Conservation (phyloP, 176 grass and related monocot genomes). For the Otatea glauca region DNA sequence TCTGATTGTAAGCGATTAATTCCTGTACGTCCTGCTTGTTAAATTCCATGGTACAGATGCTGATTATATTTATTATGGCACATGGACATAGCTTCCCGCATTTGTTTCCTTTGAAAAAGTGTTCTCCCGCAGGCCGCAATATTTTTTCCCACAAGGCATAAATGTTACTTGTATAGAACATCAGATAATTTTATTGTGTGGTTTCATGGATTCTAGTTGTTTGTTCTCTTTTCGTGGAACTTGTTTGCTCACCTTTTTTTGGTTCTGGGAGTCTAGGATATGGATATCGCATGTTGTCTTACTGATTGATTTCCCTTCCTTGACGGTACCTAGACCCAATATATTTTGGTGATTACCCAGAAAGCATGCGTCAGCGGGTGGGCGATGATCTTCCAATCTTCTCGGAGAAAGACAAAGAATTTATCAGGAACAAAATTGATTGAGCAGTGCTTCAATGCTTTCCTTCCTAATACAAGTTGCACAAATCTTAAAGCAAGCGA, state of each 20-base stretch:
- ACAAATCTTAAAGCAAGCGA: too few relatives aligned
- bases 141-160: background rate
- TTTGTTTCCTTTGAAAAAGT: background rate
- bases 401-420: constrained; percentile 83
- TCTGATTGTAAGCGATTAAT: too few relatives aligned
- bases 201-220: background rate
- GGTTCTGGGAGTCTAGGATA: background rate
- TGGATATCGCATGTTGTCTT: background rate
- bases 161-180: background rate
- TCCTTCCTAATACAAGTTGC: too few relatives aligned
- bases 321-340: constrained; percentile 91
- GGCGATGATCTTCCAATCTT: constrained; percentile 87
- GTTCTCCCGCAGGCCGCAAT: too few relatives aligned
- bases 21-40: too few relatives aligned
- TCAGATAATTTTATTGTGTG: background rate
- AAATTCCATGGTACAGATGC: constrained; percentile 57
- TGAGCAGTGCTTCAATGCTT: too few relatives aligned
- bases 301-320: constrained; percentile 14
- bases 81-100: background rate
- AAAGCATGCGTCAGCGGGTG: constrained; percentile 76
- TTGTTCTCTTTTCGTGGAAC: background rate
- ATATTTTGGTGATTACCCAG: constrained; percentile 92
- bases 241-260: background rate
- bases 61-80: background rate
- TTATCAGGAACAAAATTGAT: constrained; percentile 71